Evolutionary conservation across 108 stramenopile genomes (phyloP), one percentile per base, ranked within the genome.

Genomic region (Fragilariopsis cylindrus): DNA sequence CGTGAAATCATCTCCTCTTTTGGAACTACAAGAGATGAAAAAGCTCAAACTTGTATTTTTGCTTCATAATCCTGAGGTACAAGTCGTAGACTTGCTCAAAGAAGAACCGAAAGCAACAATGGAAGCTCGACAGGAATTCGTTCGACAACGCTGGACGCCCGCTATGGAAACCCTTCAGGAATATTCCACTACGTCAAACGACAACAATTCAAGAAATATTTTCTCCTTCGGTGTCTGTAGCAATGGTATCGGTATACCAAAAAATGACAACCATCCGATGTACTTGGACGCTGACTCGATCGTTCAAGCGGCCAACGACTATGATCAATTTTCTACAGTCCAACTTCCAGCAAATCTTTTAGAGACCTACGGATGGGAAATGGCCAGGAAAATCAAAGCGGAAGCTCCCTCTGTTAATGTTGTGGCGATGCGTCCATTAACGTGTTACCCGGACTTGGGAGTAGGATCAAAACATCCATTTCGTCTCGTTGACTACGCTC

Each of bases 271-370:
- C 21, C 91, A 95, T 77, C 88, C 87, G 9, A 70, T 92, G 82
- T 82, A 89, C 49, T 71, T 94, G 85, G 86, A 83, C 18, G 64
- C 77, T 21, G 84, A 84, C 40, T 70, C 85, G 1, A 77, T 72
- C 19, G 70, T 85, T 63, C 79, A 80, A 21, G 86, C 81, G 41
- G 70, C 72, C 48, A 52, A 78, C 78, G 21, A 52, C 67, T 69
- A 73, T 75, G 78, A 68, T 78, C 76, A 42, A 57, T 82, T 95
- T 65, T 82, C 80, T 7, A 82, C 82, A 8, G 80, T 95, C 15
- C 90, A 92, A 73, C 69, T 95, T 7, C 94, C 94, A 3, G 79
- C 82, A 21, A 95, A 95, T 73, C 44, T 95, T 30, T 65, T 92
- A 58, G 94, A 95, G 79, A 83, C 82, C 4, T 66, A 82, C 63